A percentile compares a stretch with the other conserved stretches of the same genome.
phyloP scores from a whole-genome alignment of 1,284 basidiomycete genomes.

The Ustilago xerochloae region DNA sequence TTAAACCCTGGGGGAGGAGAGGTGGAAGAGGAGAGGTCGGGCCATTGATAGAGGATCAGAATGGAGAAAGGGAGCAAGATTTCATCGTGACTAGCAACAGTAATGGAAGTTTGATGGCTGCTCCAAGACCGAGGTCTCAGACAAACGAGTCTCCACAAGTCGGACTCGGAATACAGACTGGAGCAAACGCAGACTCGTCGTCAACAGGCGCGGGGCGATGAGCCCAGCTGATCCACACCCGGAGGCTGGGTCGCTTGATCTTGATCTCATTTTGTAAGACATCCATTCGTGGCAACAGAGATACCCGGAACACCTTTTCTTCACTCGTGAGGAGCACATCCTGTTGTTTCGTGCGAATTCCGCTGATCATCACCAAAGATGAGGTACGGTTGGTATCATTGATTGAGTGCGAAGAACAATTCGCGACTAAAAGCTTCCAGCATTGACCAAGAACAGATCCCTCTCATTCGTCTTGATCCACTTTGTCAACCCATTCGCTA shows the following conservation, averaged over 20 bases:
- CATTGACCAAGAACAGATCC: slow-evolving; percentile 74
- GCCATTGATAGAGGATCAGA: not conserved
- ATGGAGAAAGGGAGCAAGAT: not conserved
- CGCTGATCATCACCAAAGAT: too few relatives aligned
- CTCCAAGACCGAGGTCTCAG: not conserved
- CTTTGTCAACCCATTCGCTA: slow-evolving; percentile 85
- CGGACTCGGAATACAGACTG: not conserved
- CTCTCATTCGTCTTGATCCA: slow-evolving; percentile 91
- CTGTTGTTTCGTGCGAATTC: too few relatives aligned
- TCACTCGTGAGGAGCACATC: too few relatives aligned
- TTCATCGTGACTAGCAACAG: slow-evolving; percentile 27
- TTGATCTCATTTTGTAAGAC: not conserved
- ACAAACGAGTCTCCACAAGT: not conserved
- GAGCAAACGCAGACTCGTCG: not conserved
- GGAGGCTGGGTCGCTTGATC: not conserved
- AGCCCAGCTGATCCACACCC: too few relatives aligned
- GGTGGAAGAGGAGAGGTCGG: not conserved
- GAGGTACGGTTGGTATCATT: too few relatives aligned
- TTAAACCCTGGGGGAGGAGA: slow-evolving; percentile 14
- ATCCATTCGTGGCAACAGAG: too few relatives aligned
- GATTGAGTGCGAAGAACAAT: not conserved
- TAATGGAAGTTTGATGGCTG: slow-evolving; percentile 37
- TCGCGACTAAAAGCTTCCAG: slow-evolving; percentile 52
- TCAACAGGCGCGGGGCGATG: not conserved
- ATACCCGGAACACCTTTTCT: too few relatives aligned